Evolutionary conservation across 305 asterid genomes (phyloP), one percentile per base, ranked within the genome.

Genomic region (Fraxinus sp.): DNA sequence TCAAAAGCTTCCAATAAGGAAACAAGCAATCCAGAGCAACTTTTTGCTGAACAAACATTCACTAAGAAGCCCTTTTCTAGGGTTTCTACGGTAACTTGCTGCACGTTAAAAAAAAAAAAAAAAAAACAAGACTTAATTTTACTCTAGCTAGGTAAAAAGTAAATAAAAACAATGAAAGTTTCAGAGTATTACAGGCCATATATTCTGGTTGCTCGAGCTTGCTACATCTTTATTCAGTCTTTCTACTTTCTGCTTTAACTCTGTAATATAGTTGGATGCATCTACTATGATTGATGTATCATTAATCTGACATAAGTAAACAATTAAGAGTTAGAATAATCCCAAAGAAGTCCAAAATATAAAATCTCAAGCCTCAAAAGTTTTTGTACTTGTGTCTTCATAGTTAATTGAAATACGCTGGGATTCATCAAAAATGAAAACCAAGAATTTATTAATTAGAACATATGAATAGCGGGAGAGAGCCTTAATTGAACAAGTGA

Each of bases 71-170:
- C 98, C 84, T 90, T 93, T 74, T 90, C 95, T 86, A 94, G 93
- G 92, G 94, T 86, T 92, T 94, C 90, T 7, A 94, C 98, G 0
- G 87, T 88, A n/a, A 92, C 93, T 86, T 90, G 87, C 97, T 92
- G 94, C 82, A 86, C 46, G 6, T 44, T 2, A 3, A 7, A 30
- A 44, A 36, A 24, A 71, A 70, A 16, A 28, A 0, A 1, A 6
- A 57, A n/a, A n/a, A n/a, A n/a, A n/a, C n/a, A n/a, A n/a, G 7
- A 10, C 32, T 7, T 64, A 64, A 64, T 64, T 64, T 20, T 57
- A 9, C 26, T 57, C 26, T 57, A n/a, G 26, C 22, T 57, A n/a
- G 8, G 26, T 57, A 49, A 18, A 57, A 77, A 52, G 5, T 46
- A 44, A 10, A 44, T 64, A 28, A 2, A 18, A 20, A 10, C 30